Conservation (phyloP, 164 flowering plant species). For the Saururus chinensis region DNA sequence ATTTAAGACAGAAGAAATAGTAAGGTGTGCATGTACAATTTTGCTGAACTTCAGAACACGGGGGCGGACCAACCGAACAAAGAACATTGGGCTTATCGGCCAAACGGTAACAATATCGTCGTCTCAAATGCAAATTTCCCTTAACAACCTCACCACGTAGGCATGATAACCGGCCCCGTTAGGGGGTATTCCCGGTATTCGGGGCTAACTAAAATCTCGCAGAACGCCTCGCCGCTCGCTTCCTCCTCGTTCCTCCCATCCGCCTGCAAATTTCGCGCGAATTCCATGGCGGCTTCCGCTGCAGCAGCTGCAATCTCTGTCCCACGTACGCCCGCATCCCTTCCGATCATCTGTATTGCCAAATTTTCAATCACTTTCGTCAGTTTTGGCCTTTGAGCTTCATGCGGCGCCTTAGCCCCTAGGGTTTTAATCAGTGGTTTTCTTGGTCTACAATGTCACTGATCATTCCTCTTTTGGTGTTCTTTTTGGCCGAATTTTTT, state of each 20-base stretch:
- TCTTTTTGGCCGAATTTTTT: neutral
- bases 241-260: neutral
- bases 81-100: neutral
- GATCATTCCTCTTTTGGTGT: no score
- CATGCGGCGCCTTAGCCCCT: no score
- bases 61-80: neutral
- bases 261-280: neutral
- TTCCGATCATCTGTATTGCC: neutral
- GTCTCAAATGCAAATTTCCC: neutral
- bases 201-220: neutral
- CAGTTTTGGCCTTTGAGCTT: neutral
- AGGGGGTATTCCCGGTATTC: neutral
- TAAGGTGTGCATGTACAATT: no score
- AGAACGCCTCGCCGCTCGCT: neutral
- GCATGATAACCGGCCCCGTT: no score
- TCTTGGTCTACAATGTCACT: no score
- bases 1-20: no score
- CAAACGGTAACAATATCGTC: neutral
- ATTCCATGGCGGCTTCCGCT: slow-evolving; percentile 1
- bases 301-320: neutral
- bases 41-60: no score
- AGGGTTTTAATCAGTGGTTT: no score
- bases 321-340: neutral
- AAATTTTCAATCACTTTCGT: no score
- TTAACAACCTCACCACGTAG: neutral